phyloP scores from a whole-genome alignment of 106 monocot genomes.

The Acanthochlamys bracteata region DNA sequence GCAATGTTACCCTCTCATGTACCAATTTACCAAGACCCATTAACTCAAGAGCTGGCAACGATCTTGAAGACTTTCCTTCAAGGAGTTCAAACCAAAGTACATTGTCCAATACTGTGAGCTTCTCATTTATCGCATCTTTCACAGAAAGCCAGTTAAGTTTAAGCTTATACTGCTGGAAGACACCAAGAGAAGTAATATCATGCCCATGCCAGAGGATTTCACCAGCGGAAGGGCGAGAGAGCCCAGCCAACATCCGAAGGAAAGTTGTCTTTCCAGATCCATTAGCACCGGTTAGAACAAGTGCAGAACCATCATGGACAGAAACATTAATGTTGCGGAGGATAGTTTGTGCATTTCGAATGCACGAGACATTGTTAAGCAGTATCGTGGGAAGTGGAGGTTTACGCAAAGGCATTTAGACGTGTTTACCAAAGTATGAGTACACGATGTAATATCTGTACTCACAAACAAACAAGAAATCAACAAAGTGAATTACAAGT shows the following conservation, averaged over 20 bases:
- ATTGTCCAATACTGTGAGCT: slow-evolving; percentile 77
- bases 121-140: slow-evolving; percentile 78
- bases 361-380: slow-evolving; percentile 85
- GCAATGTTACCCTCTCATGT: slow-evolving; percentile 90
- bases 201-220: slow-evolving; percentile 96
- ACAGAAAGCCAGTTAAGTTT: slow-evolving; percentile 92
- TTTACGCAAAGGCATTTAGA: slow-evolving; percentile 37
- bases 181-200: slow-evolving; percentile 68
- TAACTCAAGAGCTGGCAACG: slow-evolving; percentile 52
- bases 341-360: slow-evolving; percentile 89
- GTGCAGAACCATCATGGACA: slow-evolving; percentile 77
- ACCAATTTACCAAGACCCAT: slow-evolving; percentile 89
- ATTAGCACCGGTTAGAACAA: slow-evolving; percentile 79
- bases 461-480: too few species aligned
- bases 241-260: slow-evolving; percentile 91
- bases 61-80: slow-evolving; percentile 73
- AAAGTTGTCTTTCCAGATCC: slow-evolving; percentile 97
- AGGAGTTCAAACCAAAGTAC: slow-evolving; percentile 92
- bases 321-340: slow-evolving; percentile 79
- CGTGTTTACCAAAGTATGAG: too few species aligned
- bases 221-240: slow-evolving; percentile 91
- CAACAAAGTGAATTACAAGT: too few species aligned
- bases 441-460: too few species aligned
- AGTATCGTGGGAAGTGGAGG: slow-evolving; percentile 63
- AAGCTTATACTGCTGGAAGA: slow-evolving; percentile 93